Evolutionary conservation across 2,329 filamentous ascomycete genomes (phyloP), one percentile per base, ranked within the genome.

Genomic region (Alternaria atra): DNA sequence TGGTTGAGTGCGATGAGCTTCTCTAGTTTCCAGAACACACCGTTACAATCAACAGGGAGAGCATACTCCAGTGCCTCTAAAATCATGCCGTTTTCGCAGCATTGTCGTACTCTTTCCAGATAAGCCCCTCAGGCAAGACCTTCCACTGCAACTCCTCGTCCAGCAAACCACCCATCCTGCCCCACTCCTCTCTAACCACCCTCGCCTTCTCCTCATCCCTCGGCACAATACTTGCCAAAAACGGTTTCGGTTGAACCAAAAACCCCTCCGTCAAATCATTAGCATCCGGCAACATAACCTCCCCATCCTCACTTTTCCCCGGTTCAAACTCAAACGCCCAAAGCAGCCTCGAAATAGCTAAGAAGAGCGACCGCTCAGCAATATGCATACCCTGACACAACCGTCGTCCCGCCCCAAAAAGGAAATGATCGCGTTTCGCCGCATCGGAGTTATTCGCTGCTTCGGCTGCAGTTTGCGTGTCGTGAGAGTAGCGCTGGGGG

Each of bases 321-420:
- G 52, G 52, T 3, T 55, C 25, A 6, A 73, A 61, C 6, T 77
- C 59, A 56, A 79, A 76, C 2, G 68, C 74, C 78, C 78, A 80
- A 1, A 79, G 61, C 8, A 78, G 12, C 5, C 73, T 65, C 6
- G 77, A 65, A 3, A 79, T 72, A 4, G 67, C 70, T 4, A 79
- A 57, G 29, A 74, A 77, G 1, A 80, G 44, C 2, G 65, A 73
- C 5, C 73, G 66, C 35, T 77, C 72, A 0, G 73, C 78, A 34
- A 80, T 71, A 46, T 80, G 77, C 66, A 77, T 78, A 6, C 78
- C 77, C 9, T 75, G 77, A 52, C 78, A 80, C 13, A 78, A 54
- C 6, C 79, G 69, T 1, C 80, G 66, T 5, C 79, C 80, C 27
- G 73, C 71, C 5, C 80, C 79, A 57, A 79, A 82, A 13, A 69